phyloP scores from a whole-genome alignment of 2,329 filamentous ascomycete genomes.

The Aquanectria penicillioides region DNA sequence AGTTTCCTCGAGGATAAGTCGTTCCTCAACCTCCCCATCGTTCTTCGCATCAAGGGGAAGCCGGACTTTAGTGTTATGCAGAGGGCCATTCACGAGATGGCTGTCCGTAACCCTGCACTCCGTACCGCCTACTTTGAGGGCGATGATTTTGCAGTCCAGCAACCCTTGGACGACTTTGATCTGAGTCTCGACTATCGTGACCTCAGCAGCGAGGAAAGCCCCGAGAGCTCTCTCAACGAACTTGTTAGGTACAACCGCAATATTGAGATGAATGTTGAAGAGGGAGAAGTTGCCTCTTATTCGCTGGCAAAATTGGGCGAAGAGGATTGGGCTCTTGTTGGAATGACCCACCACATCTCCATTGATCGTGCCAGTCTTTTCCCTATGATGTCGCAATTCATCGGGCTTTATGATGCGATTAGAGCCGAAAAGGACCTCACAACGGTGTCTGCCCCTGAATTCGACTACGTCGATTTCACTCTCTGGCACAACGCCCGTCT shows the following conservation, averaged over 20 bases:
- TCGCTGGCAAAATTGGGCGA: conserved; percentile 34
- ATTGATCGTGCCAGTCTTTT: conserved; percentile 37
- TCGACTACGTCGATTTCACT: conserved; percentile 39
- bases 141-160: conserved; percentile 35
- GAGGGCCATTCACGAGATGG: conserved; percentile 32
- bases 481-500: conserved; percentile 41
- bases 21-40: conserved; percentile 37
- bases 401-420: conserved; percentile 35
- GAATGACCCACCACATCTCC: conserved; percentile 38
- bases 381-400: conserved; percentile 37
- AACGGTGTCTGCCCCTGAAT: conserved; percentile 33
- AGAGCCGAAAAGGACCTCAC: conserved; percentile 28
- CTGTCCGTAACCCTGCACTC: conserved; percentile 33
- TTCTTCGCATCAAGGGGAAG: conserved; percentile 37
- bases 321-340: conserved; percentile 33
- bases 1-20: conserved; percentile 39
- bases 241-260: conserved; percentile 32
- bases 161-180: conserved; percentile 34
- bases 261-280: conserved; percentile 38
- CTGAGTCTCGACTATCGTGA: conserved; percentile 32
- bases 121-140: conserved; percentile 38
- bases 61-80: conserved; percentile 30
- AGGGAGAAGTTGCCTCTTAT: conserved; percentile 33
- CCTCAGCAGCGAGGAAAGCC: conserved; percentile 22
- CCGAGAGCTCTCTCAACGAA: conserved; percentile 24